phyloP scores from a whole-genome alignment of 306 rosid genomes.

The Vicia faba region DNA sequence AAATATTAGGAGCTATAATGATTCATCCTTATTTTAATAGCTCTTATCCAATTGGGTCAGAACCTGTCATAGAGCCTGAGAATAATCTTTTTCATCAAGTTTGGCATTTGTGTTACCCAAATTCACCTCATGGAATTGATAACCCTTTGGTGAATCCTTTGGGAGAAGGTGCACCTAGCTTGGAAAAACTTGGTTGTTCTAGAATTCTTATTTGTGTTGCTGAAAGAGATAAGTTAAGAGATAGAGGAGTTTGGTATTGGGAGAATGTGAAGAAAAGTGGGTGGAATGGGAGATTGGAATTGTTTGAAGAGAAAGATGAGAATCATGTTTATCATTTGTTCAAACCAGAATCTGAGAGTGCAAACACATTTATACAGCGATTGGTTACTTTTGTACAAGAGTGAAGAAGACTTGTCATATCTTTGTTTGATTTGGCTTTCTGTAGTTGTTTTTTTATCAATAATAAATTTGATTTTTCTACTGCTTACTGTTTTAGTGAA shows the following conservation, averaged over 20 bases:
- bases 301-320: slow-evolving; percentile 16
- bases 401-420: background rate
- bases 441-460: background rate
- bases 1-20: slow-evolving; percentile 2
- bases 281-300: slow-evolving; percentile 1
- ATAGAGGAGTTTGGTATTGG: slow-evolving; percentile 11
- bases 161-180: background rate
- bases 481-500: too few species aligned
- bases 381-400: background rate
- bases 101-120: background rate
- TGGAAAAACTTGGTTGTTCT: background rate
- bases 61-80: background rate
- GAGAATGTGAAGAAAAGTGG: slow-evolving; percentile 1
- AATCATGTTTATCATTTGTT: slow-evolving; percentile 4
- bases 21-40: slow-evolving; percentile 1
- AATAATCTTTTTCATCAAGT: background rate
- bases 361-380: background rate
- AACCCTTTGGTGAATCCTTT: background rate
- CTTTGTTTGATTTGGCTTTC: background rate
- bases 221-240: background rate
- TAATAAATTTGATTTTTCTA: background rate
- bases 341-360: background rate
- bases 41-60: background rate
- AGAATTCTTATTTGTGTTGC: slow-evolving; percentile 17
- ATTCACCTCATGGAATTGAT: background rate